Evolutionary conservation across 805 yeast genomes (phyloP).

Genomic region (Hanseniaspora clermontiae): DNA sequence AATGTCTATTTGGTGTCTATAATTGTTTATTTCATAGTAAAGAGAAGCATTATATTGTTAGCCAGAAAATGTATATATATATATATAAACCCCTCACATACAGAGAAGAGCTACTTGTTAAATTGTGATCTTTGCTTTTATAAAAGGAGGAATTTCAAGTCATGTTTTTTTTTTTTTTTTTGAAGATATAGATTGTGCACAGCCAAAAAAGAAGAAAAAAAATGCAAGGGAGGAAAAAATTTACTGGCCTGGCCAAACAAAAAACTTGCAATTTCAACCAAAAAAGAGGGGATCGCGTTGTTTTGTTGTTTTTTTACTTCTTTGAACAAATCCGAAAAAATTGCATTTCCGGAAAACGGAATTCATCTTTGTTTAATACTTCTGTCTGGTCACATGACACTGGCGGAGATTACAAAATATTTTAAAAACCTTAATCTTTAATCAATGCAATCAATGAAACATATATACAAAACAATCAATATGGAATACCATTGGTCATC

Average conservation of each 20-base stretch:
- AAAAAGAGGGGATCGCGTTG: not conserved
- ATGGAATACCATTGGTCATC: conserved; percentile 93
- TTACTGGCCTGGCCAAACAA: no score
- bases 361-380: not conserved
- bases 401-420: no score
- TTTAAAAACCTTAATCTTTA: no score
- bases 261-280: no score
- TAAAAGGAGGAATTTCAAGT: not conserved
- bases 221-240: no score
- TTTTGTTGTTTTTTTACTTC: not conserved
- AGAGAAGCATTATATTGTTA: not conserved
- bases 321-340: not conserved
- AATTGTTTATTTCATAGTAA: not conserved
- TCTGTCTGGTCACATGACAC: not conserved
- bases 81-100: no score
- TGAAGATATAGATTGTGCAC: no score
- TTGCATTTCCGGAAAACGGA: not conserved
- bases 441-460: not conserved
- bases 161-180: not conserved
- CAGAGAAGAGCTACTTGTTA: not conserved
- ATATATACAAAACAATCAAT: conserved; percentile 29
- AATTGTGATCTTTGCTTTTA: not conserved
- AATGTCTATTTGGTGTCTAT: not conserved
- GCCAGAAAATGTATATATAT: no score
- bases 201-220: no score